phyloP scores from a whole-genome alignment of 805 yeast species.

The Naumovozyma dairenensis region DNA sequence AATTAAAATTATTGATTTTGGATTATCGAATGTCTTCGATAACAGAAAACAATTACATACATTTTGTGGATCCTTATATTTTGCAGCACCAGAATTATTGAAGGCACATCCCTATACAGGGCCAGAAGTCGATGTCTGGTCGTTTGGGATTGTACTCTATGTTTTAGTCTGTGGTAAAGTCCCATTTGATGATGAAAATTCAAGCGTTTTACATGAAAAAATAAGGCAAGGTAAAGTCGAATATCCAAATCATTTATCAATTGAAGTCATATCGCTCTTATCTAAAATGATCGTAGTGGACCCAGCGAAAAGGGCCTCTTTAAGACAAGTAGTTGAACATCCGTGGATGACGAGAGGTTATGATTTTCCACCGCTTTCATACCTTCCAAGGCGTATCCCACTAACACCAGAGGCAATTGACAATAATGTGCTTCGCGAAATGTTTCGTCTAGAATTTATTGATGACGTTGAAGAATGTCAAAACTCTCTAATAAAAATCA shows the following conservation, averaged over 20 bases:
- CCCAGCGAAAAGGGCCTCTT: constrained; percentile 67
- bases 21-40: constrained; percentile 79
- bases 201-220: constrained; percentile 84
- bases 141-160: constrained; percentile 91
- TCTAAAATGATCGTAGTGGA: constrained; percentile 89
- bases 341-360: constrained; percentile 94
- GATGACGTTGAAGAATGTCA: constrained; percentile 45
- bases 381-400: constrained; percentile 72
- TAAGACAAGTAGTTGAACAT: constrained; percentile 71
- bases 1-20: constrained; percentile 92
- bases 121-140: constrained; percentile 98
- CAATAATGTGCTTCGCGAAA: constrained; percentile 59
- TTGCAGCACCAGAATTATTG: constrained; percentile 95
- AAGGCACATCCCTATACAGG: constrained; percentile 90
- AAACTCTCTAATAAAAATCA: constrained; percentile 44
- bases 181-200: constrained; percentile 93
- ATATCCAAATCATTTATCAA: constrained; percentile 73
- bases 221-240: constrained; percentile 88
- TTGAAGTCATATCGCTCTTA: constrained; percentile 69
- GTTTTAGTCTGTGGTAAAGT: constrained; percentile 96
- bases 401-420: constrained; percentile 31
- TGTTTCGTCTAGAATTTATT: constrained; percentile 73
- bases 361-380: constrained; percentile 56
- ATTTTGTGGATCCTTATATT: constrained; percentile 92
- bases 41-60: constrained; percentile 69